Conservation (phyloP, 2,329 filamentous ascomycete species). For the Talaromyces sp. region DNA sequence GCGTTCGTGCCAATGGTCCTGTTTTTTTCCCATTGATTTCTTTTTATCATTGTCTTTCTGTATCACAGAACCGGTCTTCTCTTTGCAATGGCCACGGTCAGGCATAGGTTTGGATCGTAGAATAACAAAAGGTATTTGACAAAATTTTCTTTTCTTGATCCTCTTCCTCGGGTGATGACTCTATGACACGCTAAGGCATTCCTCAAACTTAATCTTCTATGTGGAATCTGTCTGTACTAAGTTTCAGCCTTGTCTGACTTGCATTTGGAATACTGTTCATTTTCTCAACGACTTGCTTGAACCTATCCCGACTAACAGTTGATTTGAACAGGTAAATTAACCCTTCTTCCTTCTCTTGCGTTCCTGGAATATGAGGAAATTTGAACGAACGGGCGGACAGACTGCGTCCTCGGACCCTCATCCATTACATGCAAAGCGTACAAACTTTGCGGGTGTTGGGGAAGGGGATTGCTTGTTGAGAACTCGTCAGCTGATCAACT, state of each 20-base stretch:
- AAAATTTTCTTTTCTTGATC: slow-evolving; percentile 9
- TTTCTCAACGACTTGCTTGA: slow-evolving; percentile 14
- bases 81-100: neutral
- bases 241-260: slow-evolving; percentile 67
- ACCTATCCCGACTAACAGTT: slow-evolving; percentile 10
- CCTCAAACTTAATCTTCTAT: slow-evolving; percentile 61
- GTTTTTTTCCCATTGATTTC: neutral
- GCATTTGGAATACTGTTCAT: slow-evolving; percentile 6
- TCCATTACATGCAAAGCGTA: slow-evolving; percentile 54
- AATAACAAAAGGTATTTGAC: slow-evolving; percentile 39
- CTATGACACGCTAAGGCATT: slow-evolving; percentile 62
- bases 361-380: slow-evolving; percentile 49
- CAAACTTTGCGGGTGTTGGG: slow-evolving; percentile 57
- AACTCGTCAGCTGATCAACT: slow-evolving; percentile 58
- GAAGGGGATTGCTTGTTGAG: slow-evolving; percentile 59
- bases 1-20: neutral
- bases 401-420: slow-evolving; percentile 49
- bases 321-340: slow-evolving; percentile 7
- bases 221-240: slow-evolving; percentile 59
- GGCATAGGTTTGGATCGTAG: neutral
- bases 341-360: slow-evolving; percentile 9
- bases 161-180: slow-evolving; percentile 51
- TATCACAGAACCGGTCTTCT: neutral
- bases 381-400: slow-evolving; percentile 68
- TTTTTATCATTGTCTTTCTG: neutral